These are phyloP conservation scores for Debaryomyces fabryi DNA, from an alignment of 1,139 yeast genomes.

Conservation along the genomic window DNA sequence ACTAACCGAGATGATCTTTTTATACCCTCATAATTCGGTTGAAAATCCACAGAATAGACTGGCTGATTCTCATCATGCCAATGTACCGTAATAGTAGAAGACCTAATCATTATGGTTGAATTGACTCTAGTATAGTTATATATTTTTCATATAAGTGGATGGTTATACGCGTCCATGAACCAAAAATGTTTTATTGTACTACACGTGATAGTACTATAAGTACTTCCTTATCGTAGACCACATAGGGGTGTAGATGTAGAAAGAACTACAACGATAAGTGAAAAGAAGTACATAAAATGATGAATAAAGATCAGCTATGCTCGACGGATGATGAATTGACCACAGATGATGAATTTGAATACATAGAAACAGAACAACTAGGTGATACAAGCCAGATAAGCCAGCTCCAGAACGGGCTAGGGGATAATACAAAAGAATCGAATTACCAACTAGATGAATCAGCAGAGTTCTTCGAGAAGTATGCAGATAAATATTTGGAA, in stretches of 20 bases:
- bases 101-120: constrained; percentile 42
- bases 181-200: not conserved
- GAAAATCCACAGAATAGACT: constrained; percentile 80
- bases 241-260: not conserved
- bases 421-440: not conserved
- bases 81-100: constrained; percentile 66
- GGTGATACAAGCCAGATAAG: not conserved
- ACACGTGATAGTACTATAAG: not conserved
- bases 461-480: constrained; percentile 3
- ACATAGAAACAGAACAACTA: not conserved
- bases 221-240: not conserved
- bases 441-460: not conserved
- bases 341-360: constrained; percentile 10
- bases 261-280: not conserved
- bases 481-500: constrained; percentile 35
- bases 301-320: not conserved
- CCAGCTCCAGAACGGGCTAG: not conserved
- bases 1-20: constrained; percentile 53
- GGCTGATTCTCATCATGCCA: constrained; percentile 87
- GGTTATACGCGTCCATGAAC: constrained; percentile 6
- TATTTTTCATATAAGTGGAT: not conserved
- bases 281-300: not conserved
- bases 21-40: constrained; percentile 44
- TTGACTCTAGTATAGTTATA: not conserved
- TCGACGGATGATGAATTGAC: constrained; percentile 11